Evolutionary conservation across 1,139 yeast species (phyloP), one percentile per base, ranked within the genome.

Genomic region (Sugiyamaella novakii): DNA sequence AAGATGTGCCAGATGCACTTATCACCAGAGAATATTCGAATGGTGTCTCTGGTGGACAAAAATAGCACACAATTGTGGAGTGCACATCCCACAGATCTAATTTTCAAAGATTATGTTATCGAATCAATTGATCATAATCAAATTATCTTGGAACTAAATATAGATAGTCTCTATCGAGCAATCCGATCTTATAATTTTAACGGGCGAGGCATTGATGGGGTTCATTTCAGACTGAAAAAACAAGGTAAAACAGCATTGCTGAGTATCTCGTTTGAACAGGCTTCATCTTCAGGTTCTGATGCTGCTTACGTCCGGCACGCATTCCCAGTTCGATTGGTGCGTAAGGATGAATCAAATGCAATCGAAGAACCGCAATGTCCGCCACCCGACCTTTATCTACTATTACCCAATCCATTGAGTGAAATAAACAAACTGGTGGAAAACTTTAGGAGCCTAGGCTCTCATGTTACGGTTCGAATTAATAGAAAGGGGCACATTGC

Each of bases 41-140:
- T 62, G 18, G 56, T 58, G 4, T 49, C 64, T 8, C 43, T 54
- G 7, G 55, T 61, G 5, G 61, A 56, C 28, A 53, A 43, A 29
- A 54, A 53, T 19, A 53, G 56, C n/a, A 52, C 56, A 3, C 65
- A 60, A 42, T 54, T 56, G 3, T 62, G 65, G 65, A 43, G 59
- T 35, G 24, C 35, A 4, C 47, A 53, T 12, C 37, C 52, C 24
- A 47, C 46, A 17, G 51, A 49, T 3, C 36, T 46, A 18, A 48
- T 56, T 30, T 56, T 54, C 35, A 49, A 45, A n/a, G 48, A 46
- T 14, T 50, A 40, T 28, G 43, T 38, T 17, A 30, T 49, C 17
- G 14, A 49, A 46, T 45, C 54, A 27, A 44, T 43, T 29, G 53
- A 55, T 35, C 50, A 47, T 21, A 46, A 55, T 33, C 41, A 49